Evolutionary conservation across 1,284 basidiomycete genomes (phyloP), one percentile per base, ranked within the genome.

Genomic region (Leccinum pachyderme): DNA sequence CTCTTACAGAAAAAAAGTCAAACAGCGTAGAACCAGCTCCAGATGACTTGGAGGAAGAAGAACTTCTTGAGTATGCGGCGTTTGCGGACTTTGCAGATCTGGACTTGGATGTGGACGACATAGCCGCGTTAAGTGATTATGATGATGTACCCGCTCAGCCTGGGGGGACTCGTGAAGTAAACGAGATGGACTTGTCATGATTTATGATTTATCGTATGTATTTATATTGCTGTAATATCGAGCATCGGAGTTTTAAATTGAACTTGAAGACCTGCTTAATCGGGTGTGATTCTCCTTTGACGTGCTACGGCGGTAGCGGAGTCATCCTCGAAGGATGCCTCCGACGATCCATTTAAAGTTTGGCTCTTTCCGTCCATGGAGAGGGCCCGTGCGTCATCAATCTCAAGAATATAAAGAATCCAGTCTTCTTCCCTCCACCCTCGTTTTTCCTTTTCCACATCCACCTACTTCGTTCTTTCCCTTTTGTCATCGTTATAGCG

Each of bases 51-150:
- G 78, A 81, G 8, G 77, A 81, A 47, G 82, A 80, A 57, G 84
- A 86, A 58, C 71, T 86, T 45, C 71, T 86, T 45, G 81, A 39
- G 22, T 39, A 39, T 39, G 85, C 74, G 1, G 72, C 74, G 0
- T 55, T 81, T 11, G 77, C 76, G 2, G 81, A 82, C 22, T 80
- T 87, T 52, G 81, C 80, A 37, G 81, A 82, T 61, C 59, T 81
- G 15, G 66, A 70, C 11, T 49, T 62, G 11, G 25, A 12, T 2
- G 25, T 28, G 7, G 61, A 66, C 3, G 58, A 64, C 32, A 51
- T 58, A 37, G 56, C 59, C 6, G 33, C 54, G 12, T 55, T 56
- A 24, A 61, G 57, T 43, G 69, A 72, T 43, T 13, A 52, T 1
- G 70, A 72, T 35, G 66, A 65, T 25, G 25, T 28, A 1, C 27